phyloP scores from a whole-genome alignment of 2,329 filamentous ascomycete genomes.

The Alternaria sp. region DNA sequence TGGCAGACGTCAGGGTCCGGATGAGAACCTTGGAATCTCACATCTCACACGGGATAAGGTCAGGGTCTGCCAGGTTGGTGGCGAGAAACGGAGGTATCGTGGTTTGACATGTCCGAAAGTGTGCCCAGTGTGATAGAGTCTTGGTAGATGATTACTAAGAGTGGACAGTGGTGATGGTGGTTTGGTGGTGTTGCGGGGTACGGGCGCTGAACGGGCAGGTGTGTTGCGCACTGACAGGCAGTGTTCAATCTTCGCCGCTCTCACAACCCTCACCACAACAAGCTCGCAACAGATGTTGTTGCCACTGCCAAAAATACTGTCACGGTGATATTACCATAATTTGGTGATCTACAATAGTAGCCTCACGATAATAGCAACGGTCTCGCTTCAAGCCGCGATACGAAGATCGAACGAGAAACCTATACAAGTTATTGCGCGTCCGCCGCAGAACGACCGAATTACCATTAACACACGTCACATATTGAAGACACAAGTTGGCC shows the following conservation, averaged over 20 bases:
- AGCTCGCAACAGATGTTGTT: neutral
- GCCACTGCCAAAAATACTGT: constrained; percentile 6
- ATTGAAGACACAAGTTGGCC: neutral
- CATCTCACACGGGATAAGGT: neutral
- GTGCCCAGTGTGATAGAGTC: neutral
- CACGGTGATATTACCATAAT: neutral
- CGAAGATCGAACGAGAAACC: constrained; percentile 2
- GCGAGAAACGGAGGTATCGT: neutral
- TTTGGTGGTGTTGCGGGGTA: constrained; percentile 17
- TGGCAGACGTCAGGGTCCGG: constrained; percentile 17
- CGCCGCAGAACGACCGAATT: constrained; percentile 13
- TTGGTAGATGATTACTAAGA: neutral
- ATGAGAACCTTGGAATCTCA: constrained; percentile 5
- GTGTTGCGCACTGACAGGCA: neutral
- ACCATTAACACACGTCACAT: constrained; percentile 1
- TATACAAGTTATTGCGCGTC: constrained; percentile 9
- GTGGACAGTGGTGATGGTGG: neutral
- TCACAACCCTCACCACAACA: neutral
- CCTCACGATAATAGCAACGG: constrained; percentile 8
- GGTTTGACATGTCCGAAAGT: neutral
- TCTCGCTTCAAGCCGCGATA: constrained; percentile 1
- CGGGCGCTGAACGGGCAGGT: neutral
- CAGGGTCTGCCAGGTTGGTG: neutral
- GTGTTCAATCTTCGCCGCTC: neutral
- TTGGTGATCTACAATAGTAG: neutral